Evolutionary conservation across 257 asterid genomes (phyloP).

Genomic region (Fraxinus excelsior): DNA sequence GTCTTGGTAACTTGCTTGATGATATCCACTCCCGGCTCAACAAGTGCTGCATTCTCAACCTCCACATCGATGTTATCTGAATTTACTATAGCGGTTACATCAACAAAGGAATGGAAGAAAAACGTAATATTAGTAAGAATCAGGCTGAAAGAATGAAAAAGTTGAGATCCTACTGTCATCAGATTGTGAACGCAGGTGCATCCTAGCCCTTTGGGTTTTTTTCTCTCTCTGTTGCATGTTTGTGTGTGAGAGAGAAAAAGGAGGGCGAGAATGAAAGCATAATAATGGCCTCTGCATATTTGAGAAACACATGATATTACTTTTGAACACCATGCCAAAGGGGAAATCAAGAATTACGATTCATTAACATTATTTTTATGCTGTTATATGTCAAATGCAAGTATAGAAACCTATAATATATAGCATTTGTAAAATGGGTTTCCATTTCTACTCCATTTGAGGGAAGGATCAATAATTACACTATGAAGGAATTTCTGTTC

Average conservation of each 20-base stretch:
- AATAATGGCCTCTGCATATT: too few relatives aligned
- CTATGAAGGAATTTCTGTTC: background rate
- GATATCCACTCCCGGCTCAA: constrained; percentile 25
- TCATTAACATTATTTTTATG: background rate
- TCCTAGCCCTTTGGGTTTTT: background rate
- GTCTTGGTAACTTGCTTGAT: constrained; percentile 37
- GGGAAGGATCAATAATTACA: background rate
- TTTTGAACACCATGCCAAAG: too few relatives aligned
- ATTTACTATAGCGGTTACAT: constrained; percentile 19
- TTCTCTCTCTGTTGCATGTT: background rate
- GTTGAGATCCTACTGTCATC: background rate
- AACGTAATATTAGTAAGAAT: background rate
- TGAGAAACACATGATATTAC: too few relatives aligned
- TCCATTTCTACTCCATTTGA: constrained; percentile 1
- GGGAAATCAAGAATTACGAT: background rate
- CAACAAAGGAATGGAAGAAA: background rate
- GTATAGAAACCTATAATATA: background rate
- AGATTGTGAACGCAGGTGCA: background rate
- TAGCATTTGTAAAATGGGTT: background rate
- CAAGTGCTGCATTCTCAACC: constrained; percentile 31
- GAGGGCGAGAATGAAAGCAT: too few relatives aligned
- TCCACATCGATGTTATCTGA: constrained; percentile 37
- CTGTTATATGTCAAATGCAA: background rate
- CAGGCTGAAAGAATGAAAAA: background rate
- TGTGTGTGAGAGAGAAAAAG: background rate